These are phyloP conservation scores for Acacia crassicarpa DNA, from an alignment of 306 rosid genomes.

Conservation along the genomic window DNA sequence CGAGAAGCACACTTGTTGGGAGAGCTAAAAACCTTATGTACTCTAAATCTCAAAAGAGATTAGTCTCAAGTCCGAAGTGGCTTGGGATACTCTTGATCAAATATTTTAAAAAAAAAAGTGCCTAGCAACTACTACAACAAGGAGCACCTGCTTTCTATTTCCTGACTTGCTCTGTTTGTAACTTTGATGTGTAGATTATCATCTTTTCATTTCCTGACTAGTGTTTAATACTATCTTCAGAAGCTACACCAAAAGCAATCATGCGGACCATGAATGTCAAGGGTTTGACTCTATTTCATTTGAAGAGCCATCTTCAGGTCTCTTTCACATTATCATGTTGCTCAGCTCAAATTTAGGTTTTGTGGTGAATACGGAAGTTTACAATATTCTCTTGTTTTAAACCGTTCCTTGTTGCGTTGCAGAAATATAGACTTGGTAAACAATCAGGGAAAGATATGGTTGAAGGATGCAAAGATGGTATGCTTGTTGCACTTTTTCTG, in stretches of 20 bases:
- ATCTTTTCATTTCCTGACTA: slow-evolving; percentile 20
- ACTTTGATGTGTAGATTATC: slow-evolving; percentile 1
- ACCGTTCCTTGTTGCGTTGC: slow-evolving; percentile 36
- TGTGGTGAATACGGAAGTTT: slow-evolving; percentile 20
- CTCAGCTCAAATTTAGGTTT: background rate
- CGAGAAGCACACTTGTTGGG: too few relatives aligned
- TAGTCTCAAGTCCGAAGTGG: too few relatives aligned
- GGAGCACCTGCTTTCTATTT: background rate
- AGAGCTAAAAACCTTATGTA: too few relatives aligned
- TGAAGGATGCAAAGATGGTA: slow-evolving; percentile 86
- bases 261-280: slow-evolving; percentile 99
- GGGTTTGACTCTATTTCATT: slow-evolving; percentile 94
- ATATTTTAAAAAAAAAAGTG: background rate
- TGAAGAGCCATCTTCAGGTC: slow-evolving; percentile 99
- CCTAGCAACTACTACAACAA: background rate
- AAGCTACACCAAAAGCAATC: slow-evolving; percentile 98
- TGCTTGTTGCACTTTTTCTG: slow-evolving; percentile 14
- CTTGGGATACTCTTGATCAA: too few relatives aligned
- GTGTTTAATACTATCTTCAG: slow-evolving; percentile 50
- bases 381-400: slow-evolving; percentile 4
- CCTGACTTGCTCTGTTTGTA: background rate
- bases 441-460: slow-evolving; percentile 90
- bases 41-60: too few relatives aligned
- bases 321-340: background rate
- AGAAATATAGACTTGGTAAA: slow-evolving; percentile 95